Evolutionary conservation across 2,329 filamentous ascomycete genomes (phyloP), one percentile per base, ranked within the genome.

Genomic region (Cercospora sp.): DNA sequence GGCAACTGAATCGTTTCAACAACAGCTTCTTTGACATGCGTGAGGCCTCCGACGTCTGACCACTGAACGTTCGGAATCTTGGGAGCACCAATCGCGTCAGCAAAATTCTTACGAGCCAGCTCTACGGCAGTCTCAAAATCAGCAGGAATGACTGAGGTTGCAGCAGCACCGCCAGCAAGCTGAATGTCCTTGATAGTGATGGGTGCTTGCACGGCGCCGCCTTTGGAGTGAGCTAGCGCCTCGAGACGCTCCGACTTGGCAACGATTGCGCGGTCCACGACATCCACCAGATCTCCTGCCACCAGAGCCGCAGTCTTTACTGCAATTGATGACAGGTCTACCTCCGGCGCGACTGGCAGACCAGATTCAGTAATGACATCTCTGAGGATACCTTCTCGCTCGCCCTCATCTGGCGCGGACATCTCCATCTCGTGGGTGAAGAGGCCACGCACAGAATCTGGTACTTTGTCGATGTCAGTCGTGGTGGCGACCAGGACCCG

Each of bases 61-160:
- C 94, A 99, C 23, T 90, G 90, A 6, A 99, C 95, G 71, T 97
- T 97, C 6, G 94, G 95, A 70, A 98, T 98, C 85, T 98, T 98
- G 2, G 95, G 95, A 5, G 95, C 95, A 26, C 95, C 95, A 71
- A 99, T 99, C 0, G 94, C 91, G 79, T 98, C 95, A 5, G 95
- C 94, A 78, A 99, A 99, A 80, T 97, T 98, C 85, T 97, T 97
- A 64, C 95, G 89, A 1, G 95, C 95, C 5, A 94, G 93, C 68
- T 98, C 94, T 3, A 99, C 94, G 0, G 95, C 95, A n/a, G 90
- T 82, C 64, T 97, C 93, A 72, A 98, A 94, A 79, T 99, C 95
- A 2, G 86, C 84, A 73, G 91, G 91, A 0, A 89, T 94, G 10
- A 99, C 85, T 63, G 91, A 92, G 30, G 89, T 89, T 5, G 91